Conservation (phyloP, 352 stramenopile genomes). For the Globisporangium cystogenes region DNA sequence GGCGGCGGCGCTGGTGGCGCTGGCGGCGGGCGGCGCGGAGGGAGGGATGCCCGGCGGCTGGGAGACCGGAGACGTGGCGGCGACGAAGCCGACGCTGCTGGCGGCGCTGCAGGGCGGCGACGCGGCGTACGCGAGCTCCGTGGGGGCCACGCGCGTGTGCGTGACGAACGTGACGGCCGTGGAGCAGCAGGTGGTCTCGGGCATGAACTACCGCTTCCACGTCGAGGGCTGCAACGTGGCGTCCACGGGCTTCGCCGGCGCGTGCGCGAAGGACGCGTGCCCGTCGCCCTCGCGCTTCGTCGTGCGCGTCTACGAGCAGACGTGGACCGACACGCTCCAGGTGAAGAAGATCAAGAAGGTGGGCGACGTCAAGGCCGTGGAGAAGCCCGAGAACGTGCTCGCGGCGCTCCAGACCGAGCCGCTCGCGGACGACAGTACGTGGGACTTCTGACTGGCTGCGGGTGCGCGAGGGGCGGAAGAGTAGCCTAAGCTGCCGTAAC, state of each 20-base stretch:
- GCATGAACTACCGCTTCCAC: conserved; percentile 73
- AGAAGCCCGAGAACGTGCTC: not conserved
- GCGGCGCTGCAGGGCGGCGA: conserved; percentile 4
- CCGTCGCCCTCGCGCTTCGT: conserved; percentile 28
- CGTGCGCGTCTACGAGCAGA: conserved; percentile 55
- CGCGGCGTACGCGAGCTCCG: conserved; percentile 19
- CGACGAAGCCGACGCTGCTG: conserved; percentile 5
- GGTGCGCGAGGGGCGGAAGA: too few species aligned
- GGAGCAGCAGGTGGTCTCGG: conserved; percentile 50
- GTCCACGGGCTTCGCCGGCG: conserved; percentile 26
- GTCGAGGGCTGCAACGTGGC: conserved; percentile 46
- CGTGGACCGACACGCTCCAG: conserved; percentile 59
- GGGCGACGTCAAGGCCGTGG: not conserved
- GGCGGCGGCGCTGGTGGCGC: not conserved
- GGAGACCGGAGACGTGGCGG: not conserved
- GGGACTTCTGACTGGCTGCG: conserved; percentile 5
- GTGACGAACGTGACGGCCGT: conserved; percentile 21
- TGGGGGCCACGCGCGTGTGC: conserved; percentile 36
- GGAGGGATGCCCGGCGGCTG: conserved; percentile 1
- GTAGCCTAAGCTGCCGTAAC: not conserved
- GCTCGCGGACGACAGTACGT: conserved; percentile 12
- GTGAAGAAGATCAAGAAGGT: conserved; percentile 35
- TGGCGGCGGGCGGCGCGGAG: too few species aligned
- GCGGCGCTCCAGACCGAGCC: not conserved
- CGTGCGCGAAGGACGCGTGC: conserved; percentile 22